These are phyloP conservation scores for Quercus cerris DNA, from an alignment of 306 rosid species.

Conservation along the genomic window DNA sequence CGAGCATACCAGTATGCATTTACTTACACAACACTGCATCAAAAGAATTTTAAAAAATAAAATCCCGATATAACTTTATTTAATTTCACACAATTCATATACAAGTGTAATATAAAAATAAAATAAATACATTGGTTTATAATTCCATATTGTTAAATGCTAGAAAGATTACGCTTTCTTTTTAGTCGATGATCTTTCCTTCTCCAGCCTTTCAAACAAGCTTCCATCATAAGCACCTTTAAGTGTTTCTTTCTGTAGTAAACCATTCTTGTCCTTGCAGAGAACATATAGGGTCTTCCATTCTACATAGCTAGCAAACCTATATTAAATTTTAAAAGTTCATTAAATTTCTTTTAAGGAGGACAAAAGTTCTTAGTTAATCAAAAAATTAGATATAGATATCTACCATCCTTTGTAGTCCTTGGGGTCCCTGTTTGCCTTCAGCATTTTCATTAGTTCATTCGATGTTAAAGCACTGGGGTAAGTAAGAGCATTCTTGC, in stretches of 20 bases:
- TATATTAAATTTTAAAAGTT: conserved; percentile 1
- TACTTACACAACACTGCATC: conserved; percentile 19
- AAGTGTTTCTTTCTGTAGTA: conserved; percentile 56
- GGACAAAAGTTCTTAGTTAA: neutral
- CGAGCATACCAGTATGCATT: neutral
- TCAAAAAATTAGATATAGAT: neutral
- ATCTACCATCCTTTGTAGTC: conserved; percentile 62
- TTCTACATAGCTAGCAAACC: conserved; percentile 53
- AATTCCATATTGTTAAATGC: neutral
- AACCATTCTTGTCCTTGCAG: conserved; percentile 72
- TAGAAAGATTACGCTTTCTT: conserved; percentile 23
- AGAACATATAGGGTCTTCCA: conserved; percentile 63
- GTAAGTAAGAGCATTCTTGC: conserved; percentile 48
- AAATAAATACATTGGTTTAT: neutral
- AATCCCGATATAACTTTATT: neutral
- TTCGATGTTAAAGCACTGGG: conserved; percentile 59
- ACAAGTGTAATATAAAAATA: neutral
- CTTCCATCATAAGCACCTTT: conserved; percentile 77
- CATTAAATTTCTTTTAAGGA: neutral
- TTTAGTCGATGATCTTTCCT: conserved; percentile 31
- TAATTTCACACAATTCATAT: neutral
- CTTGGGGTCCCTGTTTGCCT: conserved; percentile 52
- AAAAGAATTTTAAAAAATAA: neutral
- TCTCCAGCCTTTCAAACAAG: conserved; percentile 60
- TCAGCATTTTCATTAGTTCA: conserved; percentile 50